Evolutionary conservation across 345 rosid species (phyloP).

Genomic region (Salix purpurea): DNA sequence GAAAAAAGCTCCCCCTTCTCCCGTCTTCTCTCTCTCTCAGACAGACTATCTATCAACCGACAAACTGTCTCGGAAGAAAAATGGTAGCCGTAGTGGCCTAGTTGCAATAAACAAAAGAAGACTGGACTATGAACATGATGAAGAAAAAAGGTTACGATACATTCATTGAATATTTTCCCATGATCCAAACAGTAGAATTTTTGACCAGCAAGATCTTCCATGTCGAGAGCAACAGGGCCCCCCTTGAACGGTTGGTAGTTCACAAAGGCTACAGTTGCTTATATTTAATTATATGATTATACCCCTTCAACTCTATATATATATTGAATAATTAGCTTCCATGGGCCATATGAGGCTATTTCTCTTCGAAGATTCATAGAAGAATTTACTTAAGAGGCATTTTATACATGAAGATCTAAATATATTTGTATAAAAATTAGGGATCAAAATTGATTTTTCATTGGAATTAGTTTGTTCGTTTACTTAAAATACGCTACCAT

Average conservation of each 20-base stretch:
- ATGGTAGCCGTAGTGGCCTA: background rate
- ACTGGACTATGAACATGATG: background rate
- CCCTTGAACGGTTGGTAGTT: constrained; percentile 18
- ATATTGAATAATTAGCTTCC: background rate
- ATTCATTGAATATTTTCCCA: background rate
- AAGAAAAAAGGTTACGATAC: background rate
- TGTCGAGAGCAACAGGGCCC: constrained; percentile 5
- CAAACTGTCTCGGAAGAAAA: background rate
- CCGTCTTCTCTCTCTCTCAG: no score
- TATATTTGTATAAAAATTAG: background rate
- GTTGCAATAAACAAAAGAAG: background rate
- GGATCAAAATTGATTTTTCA: background rate
- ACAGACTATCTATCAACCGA: no score
- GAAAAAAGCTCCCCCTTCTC: no score
- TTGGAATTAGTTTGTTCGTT: constrained; percentile 1
- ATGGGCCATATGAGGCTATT: no score
- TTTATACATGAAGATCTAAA: background rate
- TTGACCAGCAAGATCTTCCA: constrained; percentile 1
- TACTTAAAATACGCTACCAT: no score
- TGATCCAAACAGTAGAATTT: constrained; percentile 14
- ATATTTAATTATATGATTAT: background rate
- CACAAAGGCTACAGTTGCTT: background rate
- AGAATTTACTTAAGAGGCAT: background rate
- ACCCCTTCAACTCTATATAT: background rate
- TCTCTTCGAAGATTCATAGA: background rate